Evolutionary conservation across 495 filamentous ascomycete genomes (phyloP), one percentile per base, ranked within the genome.

Genomic region (Copromyces sp.): DNA sequence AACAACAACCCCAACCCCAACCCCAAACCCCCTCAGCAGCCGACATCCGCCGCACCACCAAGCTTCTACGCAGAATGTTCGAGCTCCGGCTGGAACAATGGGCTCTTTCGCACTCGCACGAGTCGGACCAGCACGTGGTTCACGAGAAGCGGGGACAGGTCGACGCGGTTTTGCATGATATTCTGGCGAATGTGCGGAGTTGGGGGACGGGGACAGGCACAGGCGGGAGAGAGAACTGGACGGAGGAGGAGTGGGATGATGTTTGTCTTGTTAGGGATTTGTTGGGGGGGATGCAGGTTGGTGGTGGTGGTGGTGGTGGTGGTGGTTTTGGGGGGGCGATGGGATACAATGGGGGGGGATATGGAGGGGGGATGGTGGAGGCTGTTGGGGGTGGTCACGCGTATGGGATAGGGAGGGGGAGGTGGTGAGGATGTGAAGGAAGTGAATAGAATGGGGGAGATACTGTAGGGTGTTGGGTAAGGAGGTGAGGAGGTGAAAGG

Each of bases 11-110:
- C n/a, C n/a, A 40, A 20, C 16, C 42, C 65, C 35, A 68, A 71
- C 40, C 37, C 11, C 40, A 17, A 24, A 11, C 14, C 17, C 53
- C 73, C 32, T 45, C 73, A 39, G 68, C 73, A 2, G 32, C 71
- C 69, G 75, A 77, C 24, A 72, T 77, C 6, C 74, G 71, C 53
- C 72, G 73, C 41, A 72, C 68, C 68, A 76, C 73, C 39, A 71
- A 69, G 65, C 76, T 77, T 14, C 29, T 77, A 0, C 70, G 76
- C 0, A 9, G 47, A 0, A 71, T 77, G n/a, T 77, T 76, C 68
- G 70, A 74, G 41, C 68, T 75, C 9, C 69, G 68, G 11, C 59
- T 78, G 1, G 40, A 73, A 61, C 69, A 70, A 38, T 78, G 76
- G 76, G 40, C 75, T 3, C 32, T 70, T 17, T 14, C 32, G 29